phyloP scores from a whole-genome alignment of 805 yeast genomes.

The Yarrowia deformans region DNA sequence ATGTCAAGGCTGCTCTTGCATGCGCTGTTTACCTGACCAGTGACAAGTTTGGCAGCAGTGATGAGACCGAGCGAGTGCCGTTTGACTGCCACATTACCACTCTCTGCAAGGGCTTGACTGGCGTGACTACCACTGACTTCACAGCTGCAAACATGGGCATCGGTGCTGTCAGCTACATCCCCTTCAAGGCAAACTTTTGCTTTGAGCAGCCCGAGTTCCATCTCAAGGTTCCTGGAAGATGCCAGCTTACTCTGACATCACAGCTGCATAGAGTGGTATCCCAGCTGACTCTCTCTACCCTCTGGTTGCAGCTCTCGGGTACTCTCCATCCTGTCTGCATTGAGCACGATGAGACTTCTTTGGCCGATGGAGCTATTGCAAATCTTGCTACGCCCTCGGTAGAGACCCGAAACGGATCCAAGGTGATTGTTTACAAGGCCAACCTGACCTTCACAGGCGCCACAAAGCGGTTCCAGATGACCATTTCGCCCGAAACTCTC shows the following conservation, averaged over 20 bases:
- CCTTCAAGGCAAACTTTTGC: constrained; percentile 42
- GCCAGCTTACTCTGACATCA: constrained; percentile 43
- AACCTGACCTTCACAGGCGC: constrained; percentile 22
- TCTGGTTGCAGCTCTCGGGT: constrained; percentile 40
- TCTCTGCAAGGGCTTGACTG: neutral
- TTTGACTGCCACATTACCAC: constrained; percentile 20
- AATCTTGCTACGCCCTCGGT: constrained; percentile 13
- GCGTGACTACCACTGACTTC: neutral
- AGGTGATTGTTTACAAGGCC: constrained; percentile 35
- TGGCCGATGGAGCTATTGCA: constrained; percentile 10
- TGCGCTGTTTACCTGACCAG: constrained; percentile 24
- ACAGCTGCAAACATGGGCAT: constrained; percentile 25
- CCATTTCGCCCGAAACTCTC: constrained; percentile 7
- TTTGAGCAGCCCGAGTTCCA: constrained; percentile 42
- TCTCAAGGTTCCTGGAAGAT: constrained; percentile 42
- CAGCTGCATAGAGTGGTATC: constrained; percentile 22
- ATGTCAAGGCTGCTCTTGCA: constrained; percentile 23
- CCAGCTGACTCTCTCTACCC: constrained; percentile 21
- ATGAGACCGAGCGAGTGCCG: constrained; percentile 6
- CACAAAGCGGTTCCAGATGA: constrained; percentile 23
- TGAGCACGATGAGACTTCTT: constrained; percentile 39
- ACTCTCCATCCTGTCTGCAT: constrained; percentile 39
- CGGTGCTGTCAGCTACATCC: constrained; percentile 28
- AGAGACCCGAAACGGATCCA: constrained; percentile 25
- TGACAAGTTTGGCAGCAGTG: constrained; percentile 20